Conservation (phyloP, 176 grass and related monocot genomes). For the Oryza australiensis region DNA sequence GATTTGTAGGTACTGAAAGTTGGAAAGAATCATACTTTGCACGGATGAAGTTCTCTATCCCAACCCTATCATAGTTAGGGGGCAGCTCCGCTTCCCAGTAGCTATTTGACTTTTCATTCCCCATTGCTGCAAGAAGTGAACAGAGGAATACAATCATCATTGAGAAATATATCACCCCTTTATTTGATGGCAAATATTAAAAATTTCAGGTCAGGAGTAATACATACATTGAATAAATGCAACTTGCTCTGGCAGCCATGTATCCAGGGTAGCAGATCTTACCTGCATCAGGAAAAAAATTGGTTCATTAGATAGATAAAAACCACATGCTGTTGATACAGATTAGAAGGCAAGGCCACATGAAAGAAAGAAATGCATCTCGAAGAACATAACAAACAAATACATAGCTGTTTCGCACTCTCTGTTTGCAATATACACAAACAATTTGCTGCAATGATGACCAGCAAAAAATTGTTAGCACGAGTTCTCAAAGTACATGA, state of each 20-base stretch:
- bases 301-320: neutral
- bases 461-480: neutral
- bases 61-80: conserved; percentile 91
- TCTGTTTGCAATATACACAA: neutral
- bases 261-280: conserved; percentile 93
- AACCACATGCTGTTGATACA: neutral
- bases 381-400: neutral
- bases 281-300: conserved; percentile 53
- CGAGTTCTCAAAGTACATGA: neutral
- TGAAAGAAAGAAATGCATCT: neutral
- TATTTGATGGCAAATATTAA: neutral
- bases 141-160: conserved; percentile 15
- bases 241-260: conserved; percentile 99
- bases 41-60: conserved; percentile 98
- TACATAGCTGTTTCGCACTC: neutral
- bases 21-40: conserved; percentile 66
- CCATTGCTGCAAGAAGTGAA: conserved; percentile 71
- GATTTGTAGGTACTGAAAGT: conserved; percentile 32
- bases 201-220: conserved; percentile 30
- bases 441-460: neutral
- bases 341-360: neutral
- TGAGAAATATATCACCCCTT: conserved; percentile 24
- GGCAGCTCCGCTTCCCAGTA: conserved; percentile 99
- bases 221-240: conserved; percentile 92
- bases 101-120: conserved; percentile 90